Conservation (phyloP, 805 yeast genomes). For the Cyberlindnera bimundalis region DNA sequence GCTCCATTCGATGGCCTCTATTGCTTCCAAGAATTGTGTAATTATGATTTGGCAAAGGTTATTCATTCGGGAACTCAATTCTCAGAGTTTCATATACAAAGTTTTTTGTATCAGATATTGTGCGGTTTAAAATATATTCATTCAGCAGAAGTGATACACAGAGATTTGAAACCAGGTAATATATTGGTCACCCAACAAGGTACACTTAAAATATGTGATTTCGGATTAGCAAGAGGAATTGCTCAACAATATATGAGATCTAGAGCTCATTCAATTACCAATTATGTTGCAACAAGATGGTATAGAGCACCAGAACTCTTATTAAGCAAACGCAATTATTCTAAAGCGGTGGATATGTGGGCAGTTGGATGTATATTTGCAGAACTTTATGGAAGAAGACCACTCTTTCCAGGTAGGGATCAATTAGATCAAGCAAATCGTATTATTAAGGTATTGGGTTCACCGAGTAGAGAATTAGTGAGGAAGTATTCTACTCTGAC, state of each 20-base stretch:
- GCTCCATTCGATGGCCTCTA: slow-evolving; percentile 82
- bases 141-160: slow-evolving; percentile 86
- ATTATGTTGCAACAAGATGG: slow-evolving; percentile 94
- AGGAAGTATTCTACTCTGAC: slow-evolving; percentile 36
- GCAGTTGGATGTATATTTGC: slow-evolving; percentile 89
- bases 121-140: slow-evolving; percentile 89
- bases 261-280: slow-evolving; percentile 52
- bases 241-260: slow-evolving; percentile 34
- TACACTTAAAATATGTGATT: slow-evolving; percentile 80
- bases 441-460: slow-evolving; percentile 67
- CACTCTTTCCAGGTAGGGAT: slow-evolving; percentile 74
- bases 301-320: slow-evolving; percentile 92
- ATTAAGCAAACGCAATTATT: slow-evolving; percentile 53
- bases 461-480: slow-evolving; percentile 53
- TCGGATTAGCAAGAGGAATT: slow-evolving; percentile 87
- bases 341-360: slow-evolving; percentile 84
- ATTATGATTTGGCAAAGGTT: slow-evolving; percentile 77
- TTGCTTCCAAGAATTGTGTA: slow-evolving; percentile 83
- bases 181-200: slow-evolving; percentile 76
- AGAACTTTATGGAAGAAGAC: slow-evolving; percentile 77
- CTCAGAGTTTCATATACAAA: slow-evolving; percentile 79
- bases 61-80: slow-evolving; percentile 73
- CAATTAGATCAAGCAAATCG: slow-evolving; percentile 67
- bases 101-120: slow-evolving; percentile 73
- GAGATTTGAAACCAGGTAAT: slow-evolving; percentile 92